Percentiles rank a stretch among this genome's conserved stretches.
phyloP scores from a whole-genome alignment of 2,329 filamentous ascomycete genomes.

The Diaporthe ampelina region DNA sequence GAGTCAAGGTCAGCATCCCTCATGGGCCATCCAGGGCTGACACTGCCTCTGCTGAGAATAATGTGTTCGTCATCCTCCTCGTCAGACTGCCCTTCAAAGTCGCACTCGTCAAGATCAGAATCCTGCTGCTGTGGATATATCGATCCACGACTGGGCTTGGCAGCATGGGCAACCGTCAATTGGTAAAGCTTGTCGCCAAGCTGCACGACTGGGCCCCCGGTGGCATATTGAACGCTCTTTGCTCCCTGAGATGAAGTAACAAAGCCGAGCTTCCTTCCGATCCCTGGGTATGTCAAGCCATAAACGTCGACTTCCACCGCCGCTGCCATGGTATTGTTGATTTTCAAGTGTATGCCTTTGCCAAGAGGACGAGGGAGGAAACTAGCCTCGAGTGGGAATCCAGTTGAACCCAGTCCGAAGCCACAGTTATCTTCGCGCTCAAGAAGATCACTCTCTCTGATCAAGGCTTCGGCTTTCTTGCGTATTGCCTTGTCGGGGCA shows the following conservation, averaged over 20 bases:
- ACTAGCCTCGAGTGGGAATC: neutral
- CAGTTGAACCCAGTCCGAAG: neutral
- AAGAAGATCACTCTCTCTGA: neutral
- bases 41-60: neutral
- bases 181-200: neutral
- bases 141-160: neutral
- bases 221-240: neutral
- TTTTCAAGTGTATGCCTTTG: neutral
- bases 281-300: neutral
- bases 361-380: neutral
- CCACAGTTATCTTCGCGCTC: neutral
- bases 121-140: too few relatives aligned
- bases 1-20: neutral
- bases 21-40: neutral
- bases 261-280: neutral
- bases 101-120: neutral
- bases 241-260: neutral
- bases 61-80: neutral
- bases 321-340: neutral
- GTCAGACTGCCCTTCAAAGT: neutral
- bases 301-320: neutral
- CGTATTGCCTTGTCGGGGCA: neutral
- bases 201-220: neutral
- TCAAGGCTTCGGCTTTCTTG: neutral
- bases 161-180: slow-evolving; percentile 5